Evolutionary conservation across 352 stramenopile genomes (phyloP).

Genomic region (Phytophthora brassicae): DNA sequence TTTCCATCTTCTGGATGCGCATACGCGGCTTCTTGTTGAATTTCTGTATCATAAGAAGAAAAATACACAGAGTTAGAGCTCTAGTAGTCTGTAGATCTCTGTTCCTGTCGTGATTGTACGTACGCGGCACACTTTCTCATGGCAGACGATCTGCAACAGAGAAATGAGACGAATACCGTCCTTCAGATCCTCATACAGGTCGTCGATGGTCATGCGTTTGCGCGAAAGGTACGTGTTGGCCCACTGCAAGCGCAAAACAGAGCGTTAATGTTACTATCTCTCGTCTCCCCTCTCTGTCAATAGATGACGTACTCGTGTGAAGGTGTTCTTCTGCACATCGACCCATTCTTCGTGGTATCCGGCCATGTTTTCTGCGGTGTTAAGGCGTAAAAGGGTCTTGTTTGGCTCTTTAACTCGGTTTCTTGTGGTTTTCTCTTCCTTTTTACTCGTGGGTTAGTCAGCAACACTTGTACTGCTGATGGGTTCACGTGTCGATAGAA

Average conservation of each 20-base stretch:
- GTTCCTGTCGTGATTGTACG: too few species aligned
- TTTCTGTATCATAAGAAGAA: conserved; percentile 51
- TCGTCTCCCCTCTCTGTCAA: not conserved
- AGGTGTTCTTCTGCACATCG: conserved; percentile 91
- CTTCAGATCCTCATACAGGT: conserved; percentile 88
- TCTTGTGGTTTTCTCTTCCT: conserved; percentile 1
- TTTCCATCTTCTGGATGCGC: conserved; percentile 94
- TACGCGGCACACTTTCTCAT: conserved; percentile 86
- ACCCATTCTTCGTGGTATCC: conserved; percentile 85
- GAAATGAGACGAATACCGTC: conserved; percentile 87
- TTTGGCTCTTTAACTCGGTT: conserved; percentile 23
- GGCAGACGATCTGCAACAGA: conserved; percentile 88
- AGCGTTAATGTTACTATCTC: conserved; percentile 15
- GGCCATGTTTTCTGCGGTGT: conserved; percentile 42
- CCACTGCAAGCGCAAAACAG: conserved; percentile 52
- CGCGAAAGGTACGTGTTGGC: conserved; percentile 89
- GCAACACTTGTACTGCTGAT: conserved; percentile 25
- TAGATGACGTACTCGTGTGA: conserved; percentile 65
- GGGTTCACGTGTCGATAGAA: conserved; percentile 17
- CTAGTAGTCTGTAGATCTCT: too few species aligned
- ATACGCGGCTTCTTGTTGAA: conserved; percentile 93
- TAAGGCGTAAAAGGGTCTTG: conserved; percentile 6
- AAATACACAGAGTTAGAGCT: not conserved
- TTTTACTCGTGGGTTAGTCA: conserved; percentile 8
- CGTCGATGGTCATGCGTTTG: conserved; percentile 88